A percentile compares a stretch with the other conserved stretches of the same genome.
These are phyloP conservation scores for Hondaea fermentalgiana DNA, from an alignment of 108 stramenopile species.

Conservation along the genomic window DNA sequence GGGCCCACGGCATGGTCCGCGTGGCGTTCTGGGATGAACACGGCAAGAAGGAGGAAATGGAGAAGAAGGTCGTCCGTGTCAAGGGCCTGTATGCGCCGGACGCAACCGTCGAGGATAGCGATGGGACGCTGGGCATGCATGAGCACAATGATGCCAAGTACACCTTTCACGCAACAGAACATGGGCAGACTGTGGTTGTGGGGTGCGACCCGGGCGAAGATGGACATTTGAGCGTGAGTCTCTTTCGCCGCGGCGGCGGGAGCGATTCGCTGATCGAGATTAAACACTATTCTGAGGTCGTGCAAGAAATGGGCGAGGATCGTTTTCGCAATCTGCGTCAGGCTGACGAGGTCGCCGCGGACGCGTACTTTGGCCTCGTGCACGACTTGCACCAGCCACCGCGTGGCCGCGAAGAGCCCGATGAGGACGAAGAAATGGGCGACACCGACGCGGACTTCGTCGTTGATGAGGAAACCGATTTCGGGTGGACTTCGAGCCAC, in stretches of 20 bases:
- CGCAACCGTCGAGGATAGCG: background rate
- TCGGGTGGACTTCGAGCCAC: too few species aligned
- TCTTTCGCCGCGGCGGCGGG: background rate
- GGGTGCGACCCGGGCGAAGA: background rate
- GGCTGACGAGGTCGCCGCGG: background rate
- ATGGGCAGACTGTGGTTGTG: background rate
- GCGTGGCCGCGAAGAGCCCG: background rate
- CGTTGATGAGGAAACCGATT: background rate
- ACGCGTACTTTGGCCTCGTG: background rate
- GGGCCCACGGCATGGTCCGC: background rate
- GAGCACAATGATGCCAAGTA: background rate
- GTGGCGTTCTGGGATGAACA: background rate
- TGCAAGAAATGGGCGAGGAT: background rate
- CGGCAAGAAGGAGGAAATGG: background rate
- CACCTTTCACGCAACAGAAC: background rate
- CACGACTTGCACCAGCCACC: background rate
- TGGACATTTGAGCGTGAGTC: background rate
- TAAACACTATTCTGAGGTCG: background rate
- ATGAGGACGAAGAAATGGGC: background rate
- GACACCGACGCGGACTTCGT: background rate
- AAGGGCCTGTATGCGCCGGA: background rate
- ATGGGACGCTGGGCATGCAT: background rate
- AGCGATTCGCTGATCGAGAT: background rate
- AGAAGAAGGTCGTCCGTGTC: background rate
- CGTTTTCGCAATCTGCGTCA: background rate